Conservation (phyloP, 2,329 filamentous ascomycete species). For the Claviceps digitariae region DNA sequence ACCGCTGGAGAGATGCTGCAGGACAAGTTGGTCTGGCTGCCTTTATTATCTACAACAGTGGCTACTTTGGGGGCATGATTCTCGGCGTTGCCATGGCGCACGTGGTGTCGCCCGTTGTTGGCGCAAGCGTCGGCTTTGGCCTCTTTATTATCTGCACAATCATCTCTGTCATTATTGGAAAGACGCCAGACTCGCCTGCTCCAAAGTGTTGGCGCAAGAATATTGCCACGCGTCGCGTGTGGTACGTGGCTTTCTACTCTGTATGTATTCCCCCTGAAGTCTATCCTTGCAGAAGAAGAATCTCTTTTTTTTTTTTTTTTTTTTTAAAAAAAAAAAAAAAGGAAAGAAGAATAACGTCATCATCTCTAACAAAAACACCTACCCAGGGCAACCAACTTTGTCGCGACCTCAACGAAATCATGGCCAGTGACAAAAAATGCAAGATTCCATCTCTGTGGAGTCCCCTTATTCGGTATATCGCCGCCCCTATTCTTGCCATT, state of each 20-base stretch:
- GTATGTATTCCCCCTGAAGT: constrained; percentile 19
- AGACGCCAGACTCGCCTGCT: constrained; percentile 26
- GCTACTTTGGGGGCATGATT: constrained; percentile 39
- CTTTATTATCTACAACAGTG: constrained; percentile 32
- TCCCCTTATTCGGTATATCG: constrained; percentile 34
- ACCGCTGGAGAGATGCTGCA: constrained; percentile 35
- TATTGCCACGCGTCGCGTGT: constrained; percentile 26
- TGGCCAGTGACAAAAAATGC: constrained; percentile 39
- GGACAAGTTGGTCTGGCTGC: constrained; percentile 29
- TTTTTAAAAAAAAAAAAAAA: neutral
- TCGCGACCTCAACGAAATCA: constrained; percentile 39
- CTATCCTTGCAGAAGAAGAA: too few species aligned
- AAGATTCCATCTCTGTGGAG: constrained; percentile 38
- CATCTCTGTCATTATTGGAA: constrained; percentile 25
- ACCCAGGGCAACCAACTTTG: constrained; percentile 41
- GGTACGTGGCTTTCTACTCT: constrained; percentile 44
- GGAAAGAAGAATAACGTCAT: too few species aligned
- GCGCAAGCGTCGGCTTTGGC: constrained; percentile 38
- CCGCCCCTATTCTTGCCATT: constrained; percentile 35
- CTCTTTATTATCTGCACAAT: constrained; percentile 31
- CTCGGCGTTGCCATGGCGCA: constrained; percentile 38
- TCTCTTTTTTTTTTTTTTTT: neutral
- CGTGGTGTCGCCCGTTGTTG: constrained; percentile 26
- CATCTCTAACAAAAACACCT: too few species aligned
- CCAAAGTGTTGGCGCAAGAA: constrained; percentile 29